These are phyloP conservation scores for Phytophthora capsici DNA, from an alignment of 352 stramenopile genomes.

Conservation along the genomic window DNA sequence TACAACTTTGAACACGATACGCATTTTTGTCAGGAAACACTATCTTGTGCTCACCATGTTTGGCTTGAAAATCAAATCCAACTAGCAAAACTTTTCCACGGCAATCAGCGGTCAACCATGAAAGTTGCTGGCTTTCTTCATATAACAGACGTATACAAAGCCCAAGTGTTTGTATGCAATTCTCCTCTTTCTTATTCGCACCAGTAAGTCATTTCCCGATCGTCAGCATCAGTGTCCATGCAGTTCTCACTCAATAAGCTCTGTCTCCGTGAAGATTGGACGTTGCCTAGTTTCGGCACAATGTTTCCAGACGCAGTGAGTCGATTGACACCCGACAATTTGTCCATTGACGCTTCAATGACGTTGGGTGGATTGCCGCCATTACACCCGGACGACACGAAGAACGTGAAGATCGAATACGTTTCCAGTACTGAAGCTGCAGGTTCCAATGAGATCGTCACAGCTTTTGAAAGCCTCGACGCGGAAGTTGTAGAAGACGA, in stretches of 20 bases:
- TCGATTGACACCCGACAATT: not conserved
- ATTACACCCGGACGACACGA: slow-evolving; percentile 4
- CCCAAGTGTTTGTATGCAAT: slow-evolving; percentile 27
- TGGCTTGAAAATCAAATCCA: too few relatives aligned
- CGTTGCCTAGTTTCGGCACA: slow-evolving; percentile 24
- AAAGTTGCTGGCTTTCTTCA: slow-evolving; percentile 29
- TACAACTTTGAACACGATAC: too few relatives aligned
- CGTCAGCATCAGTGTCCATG: slow-evolving; percentile 6
- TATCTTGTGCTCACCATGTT: too few relatives aligned
- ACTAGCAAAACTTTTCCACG: not conserved
- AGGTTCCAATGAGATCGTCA: slow-evolving; percentile 33
- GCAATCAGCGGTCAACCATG: not conserved
- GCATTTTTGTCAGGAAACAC: too few relatives aligned
- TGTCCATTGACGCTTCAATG: slow-evolving; percentile 30
- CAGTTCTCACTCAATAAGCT: slow-evolving; percentile 29
- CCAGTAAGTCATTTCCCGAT: not conserved
- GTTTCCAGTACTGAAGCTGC: not conserved
- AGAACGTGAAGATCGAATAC: slow-evolving; percentile 3
- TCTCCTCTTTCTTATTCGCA: slow-evolving; percentile 26
- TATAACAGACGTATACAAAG: slow-evolving; percentile 43
- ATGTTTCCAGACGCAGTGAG: slow-evolving; percentile 21
- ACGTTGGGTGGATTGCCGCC: slow-evolving; percentile 31
- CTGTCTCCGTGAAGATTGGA: slow-evolving; percentile 11
- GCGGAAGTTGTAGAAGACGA: slow-evolving; percentile 4
- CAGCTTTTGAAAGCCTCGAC: slow-evolving; percentile 39